Base-by-base conservation (phyloP, 208 protist species). In the Trypanosomatidae sp. region DNA sequence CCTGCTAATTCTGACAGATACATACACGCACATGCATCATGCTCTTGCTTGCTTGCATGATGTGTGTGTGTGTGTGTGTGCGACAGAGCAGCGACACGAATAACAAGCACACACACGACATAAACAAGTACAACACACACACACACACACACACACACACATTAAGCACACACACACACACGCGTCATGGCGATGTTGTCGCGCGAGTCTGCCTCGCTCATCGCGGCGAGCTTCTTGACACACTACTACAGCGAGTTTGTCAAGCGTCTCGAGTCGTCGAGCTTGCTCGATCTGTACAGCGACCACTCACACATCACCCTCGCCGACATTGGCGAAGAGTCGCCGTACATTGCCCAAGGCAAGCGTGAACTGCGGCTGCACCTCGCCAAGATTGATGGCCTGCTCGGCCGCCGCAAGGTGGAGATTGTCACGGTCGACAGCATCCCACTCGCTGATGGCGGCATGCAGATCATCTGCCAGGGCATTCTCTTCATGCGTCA, bases 181-280 rank as follows among this genome's bases (percentile, higher is more conserved):
- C n/a, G n/a, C n/a, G n/a, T n/a, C n/a, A 6, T 22, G 11, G 46
- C 20, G 2, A 72, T 73, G 53, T 35, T 85, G 8, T 42, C 65
- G 4, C 58, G 56, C 35, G 71, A 84, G 32, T 50, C 41, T 22
- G 65, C 72, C 53, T 48, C 56, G 40, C 60, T 47, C 21, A 51
- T 92, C 50, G 71, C 75, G 35, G 64, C 63, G 35, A 68, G 62
- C 54, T 92, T 92, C 47, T 60, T 92, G 22, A 48, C 65, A 18
- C 63, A 60, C 48, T 92, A 80, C 66, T 92, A 88, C 73, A 74
- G 66, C 38, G 61, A 73, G 40, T 85, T 92, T 44, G 72, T 83
- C n/a, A 61, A 70, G 43, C 39, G 53, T 27, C 51, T 58, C 38
- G 61, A 71, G 19, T 16, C 79, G 35, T 28, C 58, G 8, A 48